Evolutionary conservation across 2,329 filamentous ascomycete genomes (phyloP), one percentile per base, ranked within the genome.

Genomic region (Colletotrichum sp.): DNA sequence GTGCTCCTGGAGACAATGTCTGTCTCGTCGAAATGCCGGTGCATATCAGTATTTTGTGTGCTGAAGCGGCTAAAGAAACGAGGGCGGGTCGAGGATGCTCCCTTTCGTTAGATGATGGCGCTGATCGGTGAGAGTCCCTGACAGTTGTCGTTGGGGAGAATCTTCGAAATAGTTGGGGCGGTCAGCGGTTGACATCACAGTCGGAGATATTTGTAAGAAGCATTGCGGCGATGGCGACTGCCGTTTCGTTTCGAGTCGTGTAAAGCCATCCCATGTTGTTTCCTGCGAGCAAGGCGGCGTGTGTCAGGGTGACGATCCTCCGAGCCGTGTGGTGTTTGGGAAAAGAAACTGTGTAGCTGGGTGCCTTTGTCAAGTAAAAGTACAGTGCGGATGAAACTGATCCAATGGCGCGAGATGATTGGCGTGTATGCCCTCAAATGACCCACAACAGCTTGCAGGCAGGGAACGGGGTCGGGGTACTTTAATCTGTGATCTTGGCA

Each of bases 401-500:
- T 10, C 30, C 18, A 9, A 55, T 24, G 13, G 16, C 12, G 16
- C 7, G 12, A 26, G n/a, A 8, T 55, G 69, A 68, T 72, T 72
- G 72, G 72, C 39, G 30, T 39, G 72, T 21, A 26, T 59, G 21
- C 13, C 63, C 18, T 10, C 7, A 9, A 12, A 16, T 8, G 39
- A 55, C 49, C 72, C 72, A 72, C 57, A 24, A 26, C 16, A 75
- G 69, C 72, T 67, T 26, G 57, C n/a, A 15, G 6, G 49, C 9
- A 21, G 30, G 26, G 49, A 71, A 34, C 60, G 60, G 28, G 36
- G 60, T 64, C 24, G 44, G 62, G 69, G 63, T 66, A 66, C 69
- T 68, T 67, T 55, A 63, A 75, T 75, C 69, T 68, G 26, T 55
- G 55, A 75, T 75, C 63, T 71, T 52, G 69, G 60, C 60, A 28